Base-by-base conservation (phyloP, 345 rosid genomes). In the Xanthoceras sorbifolium region DNA sequence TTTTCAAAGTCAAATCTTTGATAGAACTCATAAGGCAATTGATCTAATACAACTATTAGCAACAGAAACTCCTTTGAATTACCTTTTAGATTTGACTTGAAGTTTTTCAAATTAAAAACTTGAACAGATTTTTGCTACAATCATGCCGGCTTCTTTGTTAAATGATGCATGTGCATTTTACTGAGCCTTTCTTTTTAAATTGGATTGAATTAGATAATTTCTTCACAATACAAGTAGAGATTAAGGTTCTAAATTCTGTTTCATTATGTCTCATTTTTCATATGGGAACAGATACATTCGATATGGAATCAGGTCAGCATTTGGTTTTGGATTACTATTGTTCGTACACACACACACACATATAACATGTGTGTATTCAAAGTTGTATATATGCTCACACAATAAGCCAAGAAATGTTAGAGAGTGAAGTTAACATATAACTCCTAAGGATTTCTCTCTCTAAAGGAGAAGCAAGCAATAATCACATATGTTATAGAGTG, bases 111-210 rank as follows among this genome's bases (percentile, higher is more conserved):
- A 57, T 22, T 7, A 22, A 22, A 57, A 25, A 25, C 36, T 62
- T 62, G 28, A 4, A 61, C 31, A 9, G 64, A 26, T 26, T 9
- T 17, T 14, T 29, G 25, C 62, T 7, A 20, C 26, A 23, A 20
- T 57, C 10, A 57, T 22, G 26, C 26, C 5, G 11, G 28, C 62
- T 22, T 3, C 62, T 57, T 57, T 2, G 4, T 57, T 17, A 48
- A 42, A 15, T 48, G 23, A 32, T 70, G 74, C 63, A 70, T 20
- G 28, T 26, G 74, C 46, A 22, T 70, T 29, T 6, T 46, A 67
- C 31, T 32, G 14, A 44, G 28, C 4, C 68, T 64, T 64, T 15
- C 20, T 22, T 38, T 67, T 44, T 20, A 9, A 1, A 18, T 10
- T 8, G 40, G 9, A n/a, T 57, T 50, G 42, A 32, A 6, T 29